Evolutionary conservation across 1,284 basidiomycete genomes (phyloP).

Genomic region (Cutaneotrichosporon daszewskae): DNA sequence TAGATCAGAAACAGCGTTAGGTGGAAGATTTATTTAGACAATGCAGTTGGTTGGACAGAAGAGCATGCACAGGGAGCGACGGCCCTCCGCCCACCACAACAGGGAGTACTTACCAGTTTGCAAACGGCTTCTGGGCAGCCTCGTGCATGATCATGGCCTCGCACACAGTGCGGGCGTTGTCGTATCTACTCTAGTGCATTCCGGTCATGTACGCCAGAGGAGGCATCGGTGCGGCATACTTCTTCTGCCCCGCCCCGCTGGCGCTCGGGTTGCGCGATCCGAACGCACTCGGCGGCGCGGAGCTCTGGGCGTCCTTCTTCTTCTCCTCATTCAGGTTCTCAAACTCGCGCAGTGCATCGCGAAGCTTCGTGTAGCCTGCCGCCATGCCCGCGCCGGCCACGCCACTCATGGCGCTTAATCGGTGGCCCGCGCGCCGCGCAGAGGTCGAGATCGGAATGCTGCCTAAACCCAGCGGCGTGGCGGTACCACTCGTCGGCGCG

Average conservation of each 20-base stretch:
- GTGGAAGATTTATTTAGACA: too few relatives aligned
- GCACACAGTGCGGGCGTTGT: too few relatives aligned
- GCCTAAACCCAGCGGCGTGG: constrained; percentile 5
- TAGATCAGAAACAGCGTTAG: too few relatives aligned
- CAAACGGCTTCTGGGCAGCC: too few relatives aligned
- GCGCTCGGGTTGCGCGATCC: not conserved
- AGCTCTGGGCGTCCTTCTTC: not conserved
- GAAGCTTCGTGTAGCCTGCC: constrained; percentile 40
- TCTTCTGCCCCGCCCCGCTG: not conserved
- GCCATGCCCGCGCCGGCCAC: constrained; percentile 44
- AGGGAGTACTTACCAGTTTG: too few relatives aligned
- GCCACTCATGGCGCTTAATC: constrained; percentile 34
- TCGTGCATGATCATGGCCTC: too few relatives aligned
- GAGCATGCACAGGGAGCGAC: too few relatives aligned
- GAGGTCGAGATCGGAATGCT: not conserved
- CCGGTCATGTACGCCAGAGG: constrained; percentile 1
- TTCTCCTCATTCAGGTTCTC: constrained; percentile 21
- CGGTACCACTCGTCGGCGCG: constrained; percentile 7
- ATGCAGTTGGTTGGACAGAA: too few relatives aligned
- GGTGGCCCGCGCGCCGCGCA: constrained; percentile 12
- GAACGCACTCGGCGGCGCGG: constrained; percentile 2
- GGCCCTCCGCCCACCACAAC: too few relatives aligned
- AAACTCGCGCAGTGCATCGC: constrained; percentile 45
- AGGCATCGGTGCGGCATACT: not conserved
- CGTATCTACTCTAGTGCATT: too few relatives aligned